Base-by-base conservation (phyloP, 2,329 filamentous ascomycete genomes). In the Raffaelea ambrosiae region DNA sequence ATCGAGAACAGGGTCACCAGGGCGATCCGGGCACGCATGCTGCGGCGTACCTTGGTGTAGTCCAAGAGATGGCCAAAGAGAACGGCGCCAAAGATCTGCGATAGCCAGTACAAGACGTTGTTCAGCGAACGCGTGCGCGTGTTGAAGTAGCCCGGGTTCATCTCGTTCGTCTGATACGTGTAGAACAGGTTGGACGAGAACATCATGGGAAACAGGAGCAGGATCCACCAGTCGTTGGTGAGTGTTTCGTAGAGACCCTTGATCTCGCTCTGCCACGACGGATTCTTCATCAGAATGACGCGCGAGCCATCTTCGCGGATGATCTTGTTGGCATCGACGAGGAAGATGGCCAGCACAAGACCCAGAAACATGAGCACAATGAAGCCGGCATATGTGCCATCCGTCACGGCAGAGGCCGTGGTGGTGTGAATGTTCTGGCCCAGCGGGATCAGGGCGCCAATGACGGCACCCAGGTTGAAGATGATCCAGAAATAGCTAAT, bases 401-500 rank as follows among this genome's bases (percentile, higher is more conserved):
- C 56, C 16, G 52, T 48, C 21, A 57, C 56, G 21, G 53, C 20
- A 44, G 44, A 43, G 41, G 49, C 46, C 41, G 88, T 88, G 5
- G 49, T 54, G 26, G 51, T 47, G 50, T 57, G 44, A 46, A 57
- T 53, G 66, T 86, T 87, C 64, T 86, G 76, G 52, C 76, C 84
- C 5, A 88, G 76, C n/a, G 84, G 83, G 53, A 88, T 86, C 58
- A 83, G 66, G 59, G 83, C 81, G 53, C 90, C 90, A 64, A 96
- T 88, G 52, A 95, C 89, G 58, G 83, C 88, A 57, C 90, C 90
- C 49, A 90, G 66, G 66, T 95, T 95, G 75, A 95, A 96, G 60
- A 96, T 94, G 64, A 89, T 82, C 90, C 90, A 95, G 68, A 95
- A 95, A 69, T 81, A 83, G 52, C 86, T 86, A 63, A 95, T 94